Base-by-base conservation (phyloP, 148 eudicot species). In the Diospyros lotus region DNA sequence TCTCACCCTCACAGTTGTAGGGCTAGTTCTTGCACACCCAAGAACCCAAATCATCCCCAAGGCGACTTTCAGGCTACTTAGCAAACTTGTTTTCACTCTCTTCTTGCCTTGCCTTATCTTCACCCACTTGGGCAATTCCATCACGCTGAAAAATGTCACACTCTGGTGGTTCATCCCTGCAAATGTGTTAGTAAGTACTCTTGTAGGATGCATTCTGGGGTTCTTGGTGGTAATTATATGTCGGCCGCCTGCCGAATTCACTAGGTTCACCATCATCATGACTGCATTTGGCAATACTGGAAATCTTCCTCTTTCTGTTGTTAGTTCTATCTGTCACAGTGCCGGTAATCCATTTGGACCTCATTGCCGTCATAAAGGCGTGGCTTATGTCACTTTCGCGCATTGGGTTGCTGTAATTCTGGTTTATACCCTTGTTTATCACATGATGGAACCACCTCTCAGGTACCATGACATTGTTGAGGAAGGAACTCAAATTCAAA, bases 381-480 rank as follows among this genome's bases (percentile, higher is more conserved):
- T 88, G 12, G 87, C 94, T 69, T 90, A 90, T 76, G 94, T 90
- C 39, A 85, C 90, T 2, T 88, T 90, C 82, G 84, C 90, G 2
- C 92, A 90, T 28, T 88, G 94, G 91, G 89, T 86, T 74, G 77
- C 92, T 58, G 92, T 90, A 7, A 79, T 90, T 75, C 83, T 90
- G 56, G 86, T 85, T 1, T 90, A 90, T 73, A 90, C 91, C 1
- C 77, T 90, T 65, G 90, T 90, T 75, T 88, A 88, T 67, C 94
- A 88, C 80, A 88, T 88, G 90, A 86, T 90, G 94, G 94, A 90
- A 80, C 91, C 94, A 63, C 90, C 90, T 7, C 9, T 88, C 75
- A 82, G 81, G 76, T 88, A 83, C 54, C 86, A 90, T 67, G 92
- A 90, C 75, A 82, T 88, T 71, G 87, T 84, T 43, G 83, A 87